phyloP scores from a whole-genome alignment of 225 moss, liverwort and hornwort species.

The Pseudisothecium myosuroides region DNA sequence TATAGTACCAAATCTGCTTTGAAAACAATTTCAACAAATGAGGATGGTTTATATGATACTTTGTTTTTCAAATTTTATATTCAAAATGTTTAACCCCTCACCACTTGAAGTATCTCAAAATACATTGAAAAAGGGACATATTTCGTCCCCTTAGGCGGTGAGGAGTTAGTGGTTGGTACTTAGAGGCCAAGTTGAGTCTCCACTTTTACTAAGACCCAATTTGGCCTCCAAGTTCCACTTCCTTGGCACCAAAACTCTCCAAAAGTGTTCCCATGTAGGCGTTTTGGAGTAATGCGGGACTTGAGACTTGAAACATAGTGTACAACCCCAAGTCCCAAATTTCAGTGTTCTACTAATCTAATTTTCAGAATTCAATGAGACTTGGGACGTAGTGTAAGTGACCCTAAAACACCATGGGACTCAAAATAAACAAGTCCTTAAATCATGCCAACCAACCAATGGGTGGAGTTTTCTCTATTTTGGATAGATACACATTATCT shows the following conservation, averaged over 20 bases:
- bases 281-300: not conserved
- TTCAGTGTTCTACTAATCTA: not conserved
- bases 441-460: no score
- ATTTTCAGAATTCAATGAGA: rapidly evolving
- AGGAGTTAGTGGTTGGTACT: not conserved
- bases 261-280: not conserved
- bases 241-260: not conserved
- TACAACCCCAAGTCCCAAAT: not conserved
- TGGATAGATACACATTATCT: not conserved
- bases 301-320: not conserved
- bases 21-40: no score
- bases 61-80: not conserved
- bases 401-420: not conserved
- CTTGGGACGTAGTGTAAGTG: not conserved
- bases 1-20: no score
- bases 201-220: not conserved
- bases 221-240: rapidly evolving
- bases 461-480: not conserved
- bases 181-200: not conserved
- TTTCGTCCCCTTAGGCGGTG: no score
- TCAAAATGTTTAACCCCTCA: no score
- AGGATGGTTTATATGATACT: no score
- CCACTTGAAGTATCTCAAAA: no score
- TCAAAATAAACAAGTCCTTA: not conserved
- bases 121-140: no score